These are phyloP conservation scores for Corynascus novoguineensis DNA, from an alignment of 495 filamentous ascomycete genomes.

Conservation along the genomic window DNA sequence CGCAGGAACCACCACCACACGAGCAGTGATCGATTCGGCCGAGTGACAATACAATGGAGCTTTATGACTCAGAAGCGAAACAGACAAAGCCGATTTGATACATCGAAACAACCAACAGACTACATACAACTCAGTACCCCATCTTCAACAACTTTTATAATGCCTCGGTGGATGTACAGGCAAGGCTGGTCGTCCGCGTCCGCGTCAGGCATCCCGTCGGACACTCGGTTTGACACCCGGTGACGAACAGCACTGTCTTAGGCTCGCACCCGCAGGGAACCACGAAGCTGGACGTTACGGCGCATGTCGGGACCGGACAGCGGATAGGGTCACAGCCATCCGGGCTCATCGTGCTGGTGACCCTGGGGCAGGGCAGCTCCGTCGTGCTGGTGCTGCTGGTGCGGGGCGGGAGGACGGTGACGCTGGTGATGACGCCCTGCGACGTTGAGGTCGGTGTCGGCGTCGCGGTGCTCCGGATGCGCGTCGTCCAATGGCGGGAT, in stretches of 20 bases:
- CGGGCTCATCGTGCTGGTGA: slow-evolving; percentile 37
- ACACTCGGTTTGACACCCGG: slow-evolving; percentile 38
- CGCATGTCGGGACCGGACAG: slow-evolving; percentile 40
- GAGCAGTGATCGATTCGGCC: too few relatives aligned
- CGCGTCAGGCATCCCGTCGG: slow-evolving; percentile 34
- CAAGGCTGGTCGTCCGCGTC: slow-evolving; percentile 26
- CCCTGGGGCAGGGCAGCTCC: slow-evolving; percentile 32
- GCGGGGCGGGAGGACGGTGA: slow-evolving; percentile 23
- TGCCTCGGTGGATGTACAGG: too few relatives aligned
- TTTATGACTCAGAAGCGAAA: too few relatives aligned
- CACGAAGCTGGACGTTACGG: slow-evolving; percentile 24
- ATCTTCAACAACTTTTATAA: neutral
- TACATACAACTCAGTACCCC: neutral
- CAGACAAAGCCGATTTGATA: too few relatives aligned
- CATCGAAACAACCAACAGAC: neutral
- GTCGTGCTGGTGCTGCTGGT: slow-evolving; percentile 6
- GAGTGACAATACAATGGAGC: too few relatives aligned
- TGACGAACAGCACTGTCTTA: slow-evolving; percentile 37
- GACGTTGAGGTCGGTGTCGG: slow-evolving; percentile 6
- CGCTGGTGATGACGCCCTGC: slow-evolving; percentile 23
- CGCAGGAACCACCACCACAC: too few relatives aligned
- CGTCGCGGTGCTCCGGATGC: slow-evolving; percentile 9
- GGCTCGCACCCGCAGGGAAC: slow-evolving; percentile 37
- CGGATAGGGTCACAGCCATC: slow-evolving; percentile 35
- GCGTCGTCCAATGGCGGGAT: slow-evolving; percentile 15